These are phyloP conservation scores for Lagerstroemia speciosa DNA, from an alignment of 345 rosid genomes.

Conservation along the genomic window DNA sequence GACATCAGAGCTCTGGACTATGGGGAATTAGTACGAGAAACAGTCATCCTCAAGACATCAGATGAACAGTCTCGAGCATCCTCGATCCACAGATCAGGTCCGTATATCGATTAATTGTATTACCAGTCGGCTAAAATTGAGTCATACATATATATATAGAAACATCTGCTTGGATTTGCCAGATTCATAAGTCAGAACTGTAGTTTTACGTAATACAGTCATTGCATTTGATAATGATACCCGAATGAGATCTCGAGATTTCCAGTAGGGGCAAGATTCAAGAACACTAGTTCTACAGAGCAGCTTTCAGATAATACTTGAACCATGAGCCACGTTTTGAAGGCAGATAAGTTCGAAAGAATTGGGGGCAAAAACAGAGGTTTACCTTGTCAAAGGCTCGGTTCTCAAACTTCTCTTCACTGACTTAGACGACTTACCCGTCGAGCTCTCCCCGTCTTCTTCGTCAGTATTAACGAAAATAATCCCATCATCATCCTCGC, in stretches of 20 bases:
- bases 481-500: conserved; percentile 12
- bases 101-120: too few relatives aligned
- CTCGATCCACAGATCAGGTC: too few relatives aligned
- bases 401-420: conserved; percentile 16
- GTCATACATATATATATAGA: too few relatives aligned
- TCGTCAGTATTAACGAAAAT: conserved; percentile 13
- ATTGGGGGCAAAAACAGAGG: too few relatives aligned
- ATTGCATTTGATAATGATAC: background rate
- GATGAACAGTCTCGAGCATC: too few relatives aligned
- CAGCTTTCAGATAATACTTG: background rate
- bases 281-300: background rate
- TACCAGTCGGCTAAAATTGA: too few relatives aligned
- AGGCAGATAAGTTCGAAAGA: background rate
- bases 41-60: too few relatives aligned
- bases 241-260: background rate
- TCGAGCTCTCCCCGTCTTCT: conserved; percentile 16
- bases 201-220: background rate
- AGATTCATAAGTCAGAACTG: background rate
- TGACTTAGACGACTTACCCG: conserved; percentile 6
- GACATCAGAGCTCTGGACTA: too few relatives aligned
- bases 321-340: background rate
- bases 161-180: too few relatives aligned
- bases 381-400: conserved; percentile 11
- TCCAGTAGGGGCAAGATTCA: background rate
- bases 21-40: too few relatives aligned